A percentile compares a stretch with the other conserved stretches of the same genome.
These are phyloP conservation scores for Hypomontagnella submonticulosa DNA, from an alignment of 495 filamentous ascomycete genomes.

Conservation along the genomic window DNA sequence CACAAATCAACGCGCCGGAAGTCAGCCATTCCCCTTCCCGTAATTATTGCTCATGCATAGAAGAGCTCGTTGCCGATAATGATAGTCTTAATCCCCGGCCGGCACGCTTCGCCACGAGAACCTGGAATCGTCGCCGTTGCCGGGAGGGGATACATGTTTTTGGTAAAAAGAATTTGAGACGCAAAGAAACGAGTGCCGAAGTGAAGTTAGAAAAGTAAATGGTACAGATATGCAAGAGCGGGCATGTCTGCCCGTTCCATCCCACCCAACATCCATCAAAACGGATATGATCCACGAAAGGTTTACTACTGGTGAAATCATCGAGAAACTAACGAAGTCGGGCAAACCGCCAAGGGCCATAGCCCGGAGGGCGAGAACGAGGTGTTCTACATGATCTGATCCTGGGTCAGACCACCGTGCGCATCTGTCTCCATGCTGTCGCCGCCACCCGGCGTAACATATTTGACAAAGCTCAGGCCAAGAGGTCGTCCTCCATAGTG, in stretches of 20 bases:
- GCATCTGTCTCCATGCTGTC: slow-evolving; percentile 87
- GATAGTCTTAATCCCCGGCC: slow-evolving; percentile 27
- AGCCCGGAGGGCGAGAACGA: background rate
- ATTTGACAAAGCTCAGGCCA: slow-evolving; percentile 91
- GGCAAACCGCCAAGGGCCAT: background rate
- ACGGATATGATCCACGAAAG: slow-evolving; percentile 15
- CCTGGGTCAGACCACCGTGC: slow-evolving; percentile 84
- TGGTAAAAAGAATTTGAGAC: slow-evolving; percentile 7
- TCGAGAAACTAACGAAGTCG: slow-evolving; percentile 8
- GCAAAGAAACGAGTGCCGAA: slow-evolving; percentile 21
- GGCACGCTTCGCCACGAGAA: slow-evolving; percentile 19
- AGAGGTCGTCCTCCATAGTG: slow-evolving; percentile 96
- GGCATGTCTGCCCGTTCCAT: slow-evolving; percentile 25
- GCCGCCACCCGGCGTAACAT: slow-evolving; percentile 72
- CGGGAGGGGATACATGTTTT: slow-evolving; percentile 27
- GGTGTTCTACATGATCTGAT: slow-evolving; percentile 87
- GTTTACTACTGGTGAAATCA: slow-evolving; percentile 4
- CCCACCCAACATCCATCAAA: slow-evolving; percentile 24
- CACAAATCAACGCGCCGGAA: slow-evolving; percentile 14
- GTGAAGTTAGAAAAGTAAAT: slow-evolving; percentile 26
- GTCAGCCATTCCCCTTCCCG: slow-evolving; percentile 9
- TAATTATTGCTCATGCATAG: slow-evolving; percentile 22
- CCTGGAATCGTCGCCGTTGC: slow-evolving; percentile 16
- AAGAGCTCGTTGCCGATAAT: slow-evolving; percentile 23
- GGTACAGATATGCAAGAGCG: slow-evolving; percentile 40